Evolutionary conservation across 192 early-diverging fungal species (phyloP).

Genomic region (Diversispora epigaea): DNA sequence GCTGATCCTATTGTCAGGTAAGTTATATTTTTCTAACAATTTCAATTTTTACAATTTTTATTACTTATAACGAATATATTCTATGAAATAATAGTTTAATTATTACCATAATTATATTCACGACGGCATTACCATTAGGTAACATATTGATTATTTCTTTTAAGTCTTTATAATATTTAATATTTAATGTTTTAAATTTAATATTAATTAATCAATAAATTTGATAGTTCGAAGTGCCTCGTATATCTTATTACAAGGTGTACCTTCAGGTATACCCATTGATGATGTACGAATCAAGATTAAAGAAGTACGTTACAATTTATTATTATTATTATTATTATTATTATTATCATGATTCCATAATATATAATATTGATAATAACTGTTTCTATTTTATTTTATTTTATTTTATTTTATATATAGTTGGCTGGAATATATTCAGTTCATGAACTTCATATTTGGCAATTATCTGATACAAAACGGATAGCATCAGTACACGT

Average conservation of each 20-base stretch:
- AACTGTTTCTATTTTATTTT: neutral
- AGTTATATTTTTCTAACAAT: neutral
- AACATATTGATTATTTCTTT: neutral
- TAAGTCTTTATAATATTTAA: neutral
- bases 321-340: neutral
- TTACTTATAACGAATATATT: neutral
- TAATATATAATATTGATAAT: neutral
- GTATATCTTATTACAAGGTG: constrained; percentile 79
- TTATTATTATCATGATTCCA: neutral
- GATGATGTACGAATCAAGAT: constrained; percentile 65
- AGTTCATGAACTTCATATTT: constrained; percentile 91
- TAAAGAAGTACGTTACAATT: constrained; percentile 43
- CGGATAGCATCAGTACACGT: constrained; percentile 84
- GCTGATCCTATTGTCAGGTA: constrained; percentile 81
- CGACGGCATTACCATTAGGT: constrained; percentile 49
- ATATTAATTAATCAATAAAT: neutral
- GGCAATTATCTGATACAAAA: constrained; percentile 85
- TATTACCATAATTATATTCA: constrained; percentile 64
- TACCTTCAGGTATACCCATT: constrained; percentile 66
- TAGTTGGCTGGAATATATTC: constrained; percentile 56
- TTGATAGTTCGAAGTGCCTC: constrained; percentile 58
- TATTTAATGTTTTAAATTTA: neutral
- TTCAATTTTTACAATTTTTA: neutral
- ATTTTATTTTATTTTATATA: neutral
- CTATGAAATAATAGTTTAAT: constrained; percentile 41